Evolutionary conservation across 2,329 filamentous ascomycete species (phyloP).

Genomic region (Penicillium sp.): DNA sequence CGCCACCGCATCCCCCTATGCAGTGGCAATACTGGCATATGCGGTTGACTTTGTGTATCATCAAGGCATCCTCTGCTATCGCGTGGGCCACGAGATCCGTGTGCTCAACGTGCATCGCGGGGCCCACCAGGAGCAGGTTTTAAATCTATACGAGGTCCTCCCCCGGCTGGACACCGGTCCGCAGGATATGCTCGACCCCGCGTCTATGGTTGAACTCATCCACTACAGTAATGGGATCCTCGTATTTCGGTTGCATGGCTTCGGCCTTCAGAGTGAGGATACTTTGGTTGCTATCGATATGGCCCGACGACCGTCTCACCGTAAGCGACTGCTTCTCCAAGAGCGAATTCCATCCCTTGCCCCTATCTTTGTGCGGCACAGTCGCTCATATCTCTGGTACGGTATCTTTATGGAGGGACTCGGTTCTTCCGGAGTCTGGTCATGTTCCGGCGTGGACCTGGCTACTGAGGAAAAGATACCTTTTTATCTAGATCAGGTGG

Average conservation of each 20-base stretch:
- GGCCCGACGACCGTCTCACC: conserved; percentile 22
- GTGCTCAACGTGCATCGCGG: conserved; percentile 61
- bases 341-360: conserved; percentile 49
- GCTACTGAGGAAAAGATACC: conserved; percentile 40
- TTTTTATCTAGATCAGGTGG: conserved; percentile 16
- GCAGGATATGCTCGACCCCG: conserved; percentile 30
- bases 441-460: conserved; percentile 58
- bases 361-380: conserved; percentile 70
- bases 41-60: conserved; percentile 65
- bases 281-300: conserved; percentile 60
- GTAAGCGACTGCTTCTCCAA: conserved; percentile 46
- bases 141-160: conserved; percentile 55
- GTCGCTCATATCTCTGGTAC: conserved; percentile 62
- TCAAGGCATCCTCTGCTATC: conserved; percentile 67
- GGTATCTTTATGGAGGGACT: conserved; percentile 63
- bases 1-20: conserved; percentile 63
- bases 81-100: conserved; percentile 55
- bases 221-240: conserved; percentile 61
- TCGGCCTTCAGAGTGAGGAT: conserved; percentile 39
- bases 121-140: conserved; percentile 54
- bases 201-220: conserved; percentile 55
- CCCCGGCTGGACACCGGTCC: conserved; percentile 35
- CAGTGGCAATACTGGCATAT: conserved; percentile 60
- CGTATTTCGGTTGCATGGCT: conserved; percentile 58
- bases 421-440: conserved; percentile 62